Conservation (phyloP, 2,329 filamentous ascomycete species). For the Colletotrichum shisoi region DNA sequence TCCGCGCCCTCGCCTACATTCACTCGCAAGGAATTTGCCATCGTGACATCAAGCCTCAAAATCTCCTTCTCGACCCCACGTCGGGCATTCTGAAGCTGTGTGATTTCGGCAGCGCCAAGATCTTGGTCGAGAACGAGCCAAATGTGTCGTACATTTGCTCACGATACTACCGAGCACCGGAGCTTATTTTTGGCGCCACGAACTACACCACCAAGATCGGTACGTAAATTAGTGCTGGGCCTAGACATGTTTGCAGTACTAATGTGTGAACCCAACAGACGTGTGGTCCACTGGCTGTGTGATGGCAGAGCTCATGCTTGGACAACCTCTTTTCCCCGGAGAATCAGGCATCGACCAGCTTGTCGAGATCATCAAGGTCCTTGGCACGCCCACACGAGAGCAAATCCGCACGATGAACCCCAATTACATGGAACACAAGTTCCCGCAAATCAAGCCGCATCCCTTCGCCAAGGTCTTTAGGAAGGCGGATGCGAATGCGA, state of each 20-base stretch:
- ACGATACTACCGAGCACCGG: conserved; percentile 95
- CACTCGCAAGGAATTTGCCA: conserved; percentile 99
- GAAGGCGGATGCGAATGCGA: conserved; percentile 90
- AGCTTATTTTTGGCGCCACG: conserved; percentile 97
- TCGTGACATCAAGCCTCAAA: conserved; percentile 98
- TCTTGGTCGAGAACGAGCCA: conserved; percentile 96
- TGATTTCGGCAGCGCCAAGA: conserved; percentile 99
- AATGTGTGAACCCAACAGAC: conserved; percentile 63
- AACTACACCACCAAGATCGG: conserved; percentile 99
- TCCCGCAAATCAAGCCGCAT: conserved; percentile 99
- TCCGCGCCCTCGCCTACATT: conserved; percentile 97
- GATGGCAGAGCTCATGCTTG: conserved; percentile 99
- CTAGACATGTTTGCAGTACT: conserved; percentile 3
- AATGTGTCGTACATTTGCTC: conserved; percentile 99
- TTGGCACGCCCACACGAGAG: conserved; percentile 94
- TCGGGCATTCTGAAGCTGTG: conserved; percentile 95
- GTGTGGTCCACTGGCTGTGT: conserved; percentile 99
- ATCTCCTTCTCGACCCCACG: conserved; percentile 88
- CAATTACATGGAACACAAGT: conserved; percentile 99
- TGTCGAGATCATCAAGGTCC: conserved; percentile 98
- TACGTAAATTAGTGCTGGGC: conserved; percentile 58
- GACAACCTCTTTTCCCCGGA: conserved; percentile 95
- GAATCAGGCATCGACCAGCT: conserved; percentile 98
- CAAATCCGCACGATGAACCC: conserved; percentile 99
- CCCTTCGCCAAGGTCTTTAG: conserved; percentile 99